Evolutionary conservation across 140 eudicot species (phyloP).

Genomic region (Ambrosia hybrid): DNA sequence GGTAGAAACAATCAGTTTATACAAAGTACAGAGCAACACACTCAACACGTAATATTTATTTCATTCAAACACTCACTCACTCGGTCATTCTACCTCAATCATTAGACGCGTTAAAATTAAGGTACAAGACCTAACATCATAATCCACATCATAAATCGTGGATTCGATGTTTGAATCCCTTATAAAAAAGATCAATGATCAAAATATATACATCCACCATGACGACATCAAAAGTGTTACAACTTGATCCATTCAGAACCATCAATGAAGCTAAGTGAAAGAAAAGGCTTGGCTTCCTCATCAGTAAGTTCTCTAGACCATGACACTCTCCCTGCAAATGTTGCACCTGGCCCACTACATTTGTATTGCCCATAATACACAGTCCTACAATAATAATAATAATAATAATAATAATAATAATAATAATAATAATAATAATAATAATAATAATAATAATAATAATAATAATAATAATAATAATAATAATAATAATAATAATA

Average conservation of each 20-base stretch:
- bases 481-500: too few species aligned
- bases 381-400: constrained; percentile 49
- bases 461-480: too few species aligned
- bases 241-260: constrained; percentile 87
- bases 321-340: constrained; percentile 90
- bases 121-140: constrained; percentile 19
- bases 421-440: too few species aligned
- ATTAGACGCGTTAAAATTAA: constrained; percentile 8
- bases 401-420: too few species aligned
- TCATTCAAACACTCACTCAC: not conserved
- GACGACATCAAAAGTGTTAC: constrained; percentile 2
- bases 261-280: constrained; percentile 87
- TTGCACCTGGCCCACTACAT: constrained; percentile 93
- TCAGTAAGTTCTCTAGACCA: constrained; percentile 91
- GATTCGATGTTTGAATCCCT: constrained; percentile 20
- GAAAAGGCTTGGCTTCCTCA: constrained; percentile 94
- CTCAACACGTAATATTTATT: constrained; percentile 6
- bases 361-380: constrained; percentile 95
- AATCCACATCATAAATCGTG: constrained; percentile 16
- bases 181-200: constrained; percentile 19
- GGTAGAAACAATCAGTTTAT: not conserved
- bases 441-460: too few species aligned
- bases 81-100: not conserved
- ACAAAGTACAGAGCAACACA: not conserved
- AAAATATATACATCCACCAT: constrained; percentile 16